Base-by-base conservation (phyloP, 257 asterid genomes). In the Solanum virginianum region DNA sequence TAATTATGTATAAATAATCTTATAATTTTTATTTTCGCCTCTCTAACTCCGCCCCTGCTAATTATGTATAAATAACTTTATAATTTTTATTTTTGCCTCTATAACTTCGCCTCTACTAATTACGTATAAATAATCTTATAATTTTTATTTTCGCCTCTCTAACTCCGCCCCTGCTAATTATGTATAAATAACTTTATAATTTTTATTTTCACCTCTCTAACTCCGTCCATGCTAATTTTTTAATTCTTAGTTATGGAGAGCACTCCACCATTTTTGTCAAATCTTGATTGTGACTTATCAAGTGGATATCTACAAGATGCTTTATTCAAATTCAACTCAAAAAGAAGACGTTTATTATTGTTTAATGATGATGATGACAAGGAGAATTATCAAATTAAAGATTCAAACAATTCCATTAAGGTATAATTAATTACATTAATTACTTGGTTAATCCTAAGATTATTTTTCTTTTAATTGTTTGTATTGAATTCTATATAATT, bases 281-380 rank as follows among this genome's bases (percentile, higher is more conserved):
- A 83, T 41, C 16, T 88, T 39, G 90, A 90, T 79, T 43, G 87
- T 41, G 92, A 89, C 69, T 88, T 87, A 57, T 94, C 98, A 8
- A 90, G 94, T 7, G 99, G 99, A 1, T 96, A 96, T 88, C 89
- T 96, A n/a, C 89, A 96, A 89, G 99, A 96, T 91, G 99, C 94
- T 60, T 86, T 96, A 86, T 91, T 94, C 80, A 90, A 93, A 59
- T 96, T 93, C 87, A 92, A 84, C 79, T 90, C 98, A 8, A 96
- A 96, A 85, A 86, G 98, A 81, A 91, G 98, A 65, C 87, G 94
- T 54, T 80, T 92, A 79, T 82, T 91, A 26, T 80, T 90, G 88
- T 88, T 87, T 69, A 41, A 83, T 36, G 85, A 85, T 36, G 87
- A 90, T 70, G 53, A 39, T 69, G 54, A 41, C 1, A 18, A 80